Percentiles rank a stretch among this genome's conserved stretches.
These are phyloP conservation scores for Anisodus acutangulus DNA, from an alignment of 257 asterid species.

Conservation along the genomic window DNA sequence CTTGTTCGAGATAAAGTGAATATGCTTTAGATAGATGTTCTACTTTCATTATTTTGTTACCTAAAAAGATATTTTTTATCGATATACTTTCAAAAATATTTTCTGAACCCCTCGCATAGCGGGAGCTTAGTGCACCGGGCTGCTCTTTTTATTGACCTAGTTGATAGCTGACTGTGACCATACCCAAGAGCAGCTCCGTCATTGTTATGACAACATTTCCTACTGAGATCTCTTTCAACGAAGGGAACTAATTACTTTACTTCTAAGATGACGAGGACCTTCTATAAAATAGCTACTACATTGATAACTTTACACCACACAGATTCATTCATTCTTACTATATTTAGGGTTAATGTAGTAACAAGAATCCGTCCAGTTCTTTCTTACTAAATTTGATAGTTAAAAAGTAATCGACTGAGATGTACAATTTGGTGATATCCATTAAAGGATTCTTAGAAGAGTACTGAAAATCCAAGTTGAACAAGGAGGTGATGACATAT, in stretches of 20 bases:
- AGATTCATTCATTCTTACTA: not conserved
- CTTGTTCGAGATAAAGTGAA: not conserved
- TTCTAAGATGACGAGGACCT: not conserved
- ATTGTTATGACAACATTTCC: not conserved
- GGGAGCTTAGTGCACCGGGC: too few relatives aligned
- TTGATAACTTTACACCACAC: not conserved
- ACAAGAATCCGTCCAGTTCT: not conserved
- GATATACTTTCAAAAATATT: too few relatives aligned
- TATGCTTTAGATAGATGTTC: not conserved
- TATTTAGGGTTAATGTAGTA: not conserved
- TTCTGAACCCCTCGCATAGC: too few relatives aligned
- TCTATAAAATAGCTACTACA: not conserved
- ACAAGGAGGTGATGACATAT: constrained; percentile 1
- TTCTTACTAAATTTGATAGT: not conserved
- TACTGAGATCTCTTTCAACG: not conserved
- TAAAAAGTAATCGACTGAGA: not conserved
- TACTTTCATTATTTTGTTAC: too few relatives aligned
- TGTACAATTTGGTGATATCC: not conserved
- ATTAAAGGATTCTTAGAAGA: not conserved
- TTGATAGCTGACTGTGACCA: not conserved
- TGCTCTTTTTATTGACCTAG: not conserved
- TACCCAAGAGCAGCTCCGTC: not conserved
- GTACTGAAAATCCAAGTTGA: constrained; percentile 4
- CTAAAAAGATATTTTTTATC: not conserved
- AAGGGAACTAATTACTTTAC: not conserved